Base-by-base conservation (phyloP, 805 yeast genomes). In the Lachancea quebecensis region DNA sequence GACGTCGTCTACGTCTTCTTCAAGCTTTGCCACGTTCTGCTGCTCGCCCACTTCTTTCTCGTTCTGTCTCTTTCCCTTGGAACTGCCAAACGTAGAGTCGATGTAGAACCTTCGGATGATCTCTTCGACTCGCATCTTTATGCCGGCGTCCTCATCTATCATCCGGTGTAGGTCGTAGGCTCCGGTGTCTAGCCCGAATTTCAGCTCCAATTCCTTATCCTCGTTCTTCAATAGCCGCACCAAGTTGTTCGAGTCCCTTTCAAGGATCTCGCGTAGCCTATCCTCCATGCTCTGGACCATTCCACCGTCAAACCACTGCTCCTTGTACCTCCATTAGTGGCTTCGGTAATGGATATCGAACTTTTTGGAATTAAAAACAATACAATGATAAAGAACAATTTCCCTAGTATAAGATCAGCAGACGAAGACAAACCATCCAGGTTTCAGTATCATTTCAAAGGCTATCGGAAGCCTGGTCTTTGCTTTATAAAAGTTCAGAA, bases 1-100 rank as follows among this genome's bases (percentile, higher is more conserved):
- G 34, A 53, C 50, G 40, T 57, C 59, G 33, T 52, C 58, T 3
- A 46, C 52, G 32, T 57, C 60, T 35, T 55, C 62, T 36, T 59
- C 62, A 10, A 35, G 4, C 15, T 15, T 29, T 12, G 27, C 39
- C 14, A 5, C 5, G 9, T 17, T 27, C 16, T 37, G 25, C 9
- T 17, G 12, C 6, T 8, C 25, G 7, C 6, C 27, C 29, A 17
- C 10, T 12, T 41, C 34, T 4, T 30, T 14, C 12, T 11, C 14
- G 8, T 8, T 4, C 12, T 30, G 12, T 11, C 9, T 8, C 12
- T 14, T 9, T 9, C 33, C 5, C 3, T 30, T 14, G 14, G 33
- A 30, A 14, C 3, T 14, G 8, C 14, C 14, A 11, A 8, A 9
- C 8, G 5, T 9, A 4, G 33, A 3, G 5, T 30, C 33, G 8